Conservation (phyloP, 1,139 yeast genomes). For the Chernovozyma sophiae-reginae region DNA sequence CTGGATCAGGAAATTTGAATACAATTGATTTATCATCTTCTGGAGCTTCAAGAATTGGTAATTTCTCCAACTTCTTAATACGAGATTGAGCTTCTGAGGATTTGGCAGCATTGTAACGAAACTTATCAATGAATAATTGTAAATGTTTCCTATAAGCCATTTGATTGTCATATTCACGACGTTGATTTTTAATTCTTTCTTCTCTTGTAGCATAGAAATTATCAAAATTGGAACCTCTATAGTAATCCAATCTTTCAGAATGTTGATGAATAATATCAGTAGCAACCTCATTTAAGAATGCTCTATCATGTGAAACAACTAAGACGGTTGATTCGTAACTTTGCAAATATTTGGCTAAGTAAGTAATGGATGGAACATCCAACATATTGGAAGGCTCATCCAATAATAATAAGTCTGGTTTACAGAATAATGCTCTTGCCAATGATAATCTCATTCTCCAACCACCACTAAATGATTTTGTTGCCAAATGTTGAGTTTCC, state of each 20-base stretch:
- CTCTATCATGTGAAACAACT: constrained; percentile 96
- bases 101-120: constrained; percentile 95
- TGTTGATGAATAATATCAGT: constrained; percentile 98
- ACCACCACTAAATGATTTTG: constrained; percentile 97
- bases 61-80: constrained; percentile 90
- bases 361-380: constrained; percentile 98
- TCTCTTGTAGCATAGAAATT: constrained; percentile 90
- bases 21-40: constrained; percentile 84
- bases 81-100: constrained; percentile 97
- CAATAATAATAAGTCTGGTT: constrained; percentile 78
- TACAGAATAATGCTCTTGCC: constrained; percentile 94
- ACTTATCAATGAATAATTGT: constrained; percentile 92
- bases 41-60: constrained; percentile 90
- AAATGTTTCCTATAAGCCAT: constrained; percentile 93
- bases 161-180: constrained; percentile 93
- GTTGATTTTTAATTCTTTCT: constrained; percentile 89
- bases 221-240: constrained; percentile 92
- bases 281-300: constrained; percentile 95
- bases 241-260: constrained; percentile 92
- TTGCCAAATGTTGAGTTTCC: constrained; percentile 76
- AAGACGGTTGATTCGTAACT: constrained; percentile 87
- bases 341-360: constrained; percentile 82
- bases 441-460: constrained; percentile 99
- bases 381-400: constrained; percentile 99
- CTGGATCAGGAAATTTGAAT: constrained; percentile 95